A percentile compares a stretch with the other conserved stretches of the same genome.
Evolutionary conservation across 2,329 filamentous ascomycete species (phyloP).

Genomic region (Cryphonectria naterciae): DNA sequence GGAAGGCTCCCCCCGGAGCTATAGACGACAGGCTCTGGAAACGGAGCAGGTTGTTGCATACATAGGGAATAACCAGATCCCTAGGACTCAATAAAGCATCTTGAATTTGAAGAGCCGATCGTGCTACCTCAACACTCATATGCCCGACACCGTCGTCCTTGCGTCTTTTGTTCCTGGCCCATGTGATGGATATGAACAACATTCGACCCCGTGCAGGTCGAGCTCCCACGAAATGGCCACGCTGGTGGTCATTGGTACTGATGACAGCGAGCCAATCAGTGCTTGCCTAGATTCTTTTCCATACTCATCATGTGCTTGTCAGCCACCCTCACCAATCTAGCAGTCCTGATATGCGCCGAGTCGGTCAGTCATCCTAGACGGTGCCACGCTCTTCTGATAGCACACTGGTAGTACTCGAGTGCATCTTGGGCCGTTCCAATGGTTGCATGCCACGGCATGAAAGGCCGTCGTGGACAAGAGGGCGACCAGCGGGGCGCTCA

Average conservation of each 20-base stretch:
- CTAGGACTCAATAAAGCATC: slow-evolving; percentile 29
- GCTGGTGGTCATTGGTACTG: background rate
- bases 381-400: background rate
- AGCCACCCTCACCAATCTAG: background rate
- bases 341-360: background rate
- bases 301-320: background rate
- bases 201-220: no score
- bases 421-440: background rate
- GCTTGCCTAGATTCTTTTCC: background rate
- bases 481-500: no score
- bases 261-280: background rate
- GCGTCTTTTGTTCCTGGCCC: background rate
- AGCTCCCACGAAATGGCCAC: background rate
- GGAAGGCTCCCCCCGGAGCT: slow-evolving; percentile 24
- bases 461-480: background rate
- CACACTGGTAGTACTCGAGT: background rate
- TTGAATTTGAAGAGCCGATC: slow-evolving; percentile 29
- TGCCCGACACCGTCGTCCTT: background rate
- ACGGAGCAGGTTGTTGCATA: slow-evolving; percentile 25
- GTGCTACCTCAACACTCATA: slow-evolving; percentile 18
- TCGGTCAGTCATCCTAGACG: no score
- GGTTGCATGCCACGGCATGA: background rate
- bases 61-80: slow-evolving; percentile 28
- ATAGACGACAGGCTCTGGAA: slow-evolving; percentile 23
- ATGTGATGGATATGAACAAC: background rate